These are phyloP conservation scores for Citrus trifoliata DNA, from an alignment of 345 rosid genomes.

Conservation along the genomic window DNA sequence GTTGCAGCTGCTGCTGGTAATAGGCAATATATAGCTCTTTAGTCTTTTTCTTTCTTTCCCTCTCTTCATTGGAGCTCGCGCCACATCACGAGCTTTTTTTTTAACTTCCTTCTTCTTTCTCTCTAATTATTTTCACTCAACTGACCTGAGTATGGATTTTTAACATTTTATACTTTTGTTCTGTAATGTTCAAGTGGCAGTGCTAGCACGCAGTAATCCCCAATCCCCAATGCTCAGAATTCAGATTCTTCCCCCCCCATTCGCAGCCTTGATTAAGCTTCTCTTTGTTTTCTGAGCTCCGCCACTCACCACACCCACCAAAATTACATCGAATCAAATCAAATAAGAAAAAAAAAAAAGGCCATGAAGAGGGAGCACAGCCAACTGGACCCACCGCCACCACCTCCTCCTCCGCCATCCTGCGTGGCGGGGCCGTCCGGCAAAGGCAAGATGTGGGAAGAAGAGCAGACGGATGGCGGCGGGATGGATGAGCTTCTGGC, in stretches of 20 bases:
- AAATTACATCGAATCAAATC: slow-evolving; percentile 6
- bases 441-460: slow-evolving; percentile 52
- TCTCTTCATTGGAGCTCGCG: slow-evolving; percentile 42
- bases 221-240: slow-evolving; percentile 41
- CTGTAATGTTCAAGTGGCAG: slow-evolving; percentile 38
- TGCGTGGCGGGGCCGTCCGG: slow-evolving; percentile 9
- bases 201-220: slow-evolving; percentile 9
- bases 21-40: neutral
- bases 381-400: slow-evolving; percentile 28
- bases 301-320: neutral
- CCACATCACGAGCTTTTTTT: slow-evolving; percentile 43
- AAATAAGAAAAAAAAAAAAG: neutral
- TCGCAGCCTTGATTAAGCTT: slow-evolving; percentile 9
- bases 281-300: slow-evolving; percentile 23
- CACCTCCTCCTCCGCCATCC: slow-evolving; percentile 1
- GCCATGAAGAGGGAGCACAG: slow-evolving; percentile 54
- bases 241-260: slow-evolving; percentile 35
- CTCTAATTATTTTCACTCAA: neutral
- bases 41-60: neutral
- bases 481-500: slow-evolving; percentile 79
- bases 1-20: slow-evolving; percentile 14
- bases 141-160: neutral
- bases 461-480: slow-evolving; percentile 36
- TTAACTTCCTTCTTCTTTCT: no score
- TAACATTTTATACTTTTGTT: neutral